phyloP scores from a whole-genome alignment of 2,329 filamentous ascomycete genomes.

The Aspergillus ochraceoroseus region DNA sequence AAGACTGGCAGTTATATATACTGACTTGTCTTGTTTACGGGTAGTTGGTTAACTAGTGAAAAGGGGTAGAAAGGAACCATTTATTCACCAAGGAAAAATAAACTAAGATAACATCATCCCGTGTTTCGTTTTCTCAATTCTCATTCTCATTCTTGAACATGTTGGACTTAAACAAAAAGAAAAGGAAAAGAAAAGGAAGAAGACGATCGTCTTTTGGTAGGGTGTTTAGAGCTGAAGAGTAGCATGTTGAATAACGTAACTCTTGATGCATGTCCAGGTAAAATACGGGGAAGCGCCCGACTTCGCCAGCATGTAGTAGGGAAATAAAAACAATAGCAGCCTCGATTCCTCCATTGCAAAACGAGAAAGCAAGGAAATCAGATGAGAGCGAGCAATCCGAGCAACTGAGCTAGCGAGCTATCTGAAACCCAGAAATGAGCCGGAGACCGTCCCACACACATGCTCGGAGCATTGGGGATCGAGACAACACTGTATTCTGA shows the following conservation, averaged over 20 bases:
- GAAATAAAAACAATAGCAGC: conserved; percentile 8
- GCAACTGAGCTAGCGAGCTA: conserved; percentile 4
- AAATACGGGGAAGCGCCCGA: not conserved
- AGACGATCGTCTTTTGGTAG: conserved; percentile 1
- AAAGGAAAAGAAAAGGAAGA: conserved; percentile 7
- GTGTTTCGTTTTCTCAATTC: too few relatives aligned
- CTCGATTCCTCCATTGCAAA: conserved; percentile 10
- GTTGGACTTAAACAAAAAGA: conserved; percentile 5
- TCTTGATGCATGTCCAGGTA: conserved; percentile 7
- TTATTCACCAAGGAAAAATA: too few relatives aligned
- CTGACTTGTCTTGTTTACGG: too few relatives aligned
- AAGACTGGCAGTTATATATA: too few relatives aligned
- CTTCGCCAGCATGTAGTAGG: not conserved
- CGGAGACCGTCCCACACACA: conserved; percentile 5
- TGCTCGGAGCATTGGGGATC: conserved; percentile 11
- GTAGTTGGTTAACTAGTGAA: too few relatives aligned
- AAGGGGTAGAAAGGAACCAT: too few relatives aligned
- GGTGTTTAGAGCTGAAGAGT: conserved; percentile 4
- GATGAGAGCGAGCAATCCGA: conserved; percentile 7
- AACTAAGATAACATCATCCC: too few relatives aligned
- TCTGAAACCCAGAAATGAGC: conserved; percentile 7
- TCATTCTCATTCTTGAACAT: too few relatives aligned
- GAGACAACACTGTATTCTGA: conserved; percentile 20
- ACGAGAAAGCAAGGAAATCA: conserved; percentile 15
- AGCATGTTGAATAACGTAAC: conserved; percentile 15